phyloP scores from a whole-genome alignment of 139 green algal species.

The Chlorokybus atmophyticus region DNA sequence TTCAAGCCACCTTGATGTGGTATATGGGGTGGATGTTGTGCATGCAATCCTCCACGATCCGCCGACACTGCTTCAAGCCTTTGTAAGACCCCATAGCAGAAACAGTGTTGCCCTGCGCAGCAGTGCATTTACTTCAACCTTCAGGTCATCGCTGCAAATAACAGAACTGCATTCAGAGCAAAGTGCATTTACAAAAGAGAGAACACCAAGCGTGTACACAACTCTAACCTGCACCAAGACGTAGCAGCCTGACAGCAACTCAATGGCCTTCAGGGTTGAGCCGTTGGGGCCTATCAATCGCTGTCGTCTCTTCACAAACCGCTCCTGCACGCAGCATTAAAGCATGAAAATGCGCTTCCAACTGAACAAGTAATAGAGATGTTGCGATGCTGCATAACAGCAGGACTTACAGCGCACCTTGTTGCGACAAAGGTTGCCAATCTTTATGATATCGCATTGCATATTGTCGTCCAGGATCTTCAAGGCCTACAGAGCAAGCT shows the following conservation, averaged over 20 bases:
- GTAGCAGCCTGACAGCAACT: conserved; percentile 96
- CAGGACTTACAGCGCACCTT: no score
- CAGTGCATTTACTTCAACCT: conserved; percentile 60
- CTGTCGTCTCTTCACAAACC: conserved; percentile 92
- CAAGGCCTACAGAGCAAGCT: conserved; percentile 49
- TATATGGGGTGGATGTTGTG: conserved; percentile 98
- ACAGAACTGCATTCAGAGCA: no score
- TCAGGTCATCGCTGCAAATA: no score
- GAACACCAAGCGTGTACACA: no score
- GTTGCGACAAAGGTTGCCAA: conserved; percentile 82
- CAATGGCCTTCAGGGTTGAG: conserved; percentile 86
- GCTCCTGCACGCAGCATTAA: no score
- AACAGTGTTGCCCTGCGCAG: conserved; percentile 89
- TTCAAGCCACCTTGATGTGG: conserved; percentile 69
- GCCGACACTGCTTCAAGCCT: conserved; percentile 78
- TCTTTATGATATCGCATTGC: conserved; percentile 98
- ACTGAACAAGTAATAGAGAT: no score
- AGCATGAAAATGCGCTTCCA: no score
- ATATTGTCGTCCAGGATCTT: conserved; percentile 85
- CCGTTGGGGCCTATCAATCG: conserved; percentile 89
- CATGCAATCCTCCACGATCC: conserved; percentile 96
- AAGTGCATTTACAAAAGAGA: no score
- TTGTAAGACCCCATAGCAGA: conserved; percentile 84
- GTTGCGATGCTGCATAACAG: no score
- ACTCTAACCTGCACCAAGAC: conserved; percentile 87